Evolutionary conservation across 176 grass and related monocot genomes (phyloP).

Genomic region (Raddia distichophylla): DNA sequence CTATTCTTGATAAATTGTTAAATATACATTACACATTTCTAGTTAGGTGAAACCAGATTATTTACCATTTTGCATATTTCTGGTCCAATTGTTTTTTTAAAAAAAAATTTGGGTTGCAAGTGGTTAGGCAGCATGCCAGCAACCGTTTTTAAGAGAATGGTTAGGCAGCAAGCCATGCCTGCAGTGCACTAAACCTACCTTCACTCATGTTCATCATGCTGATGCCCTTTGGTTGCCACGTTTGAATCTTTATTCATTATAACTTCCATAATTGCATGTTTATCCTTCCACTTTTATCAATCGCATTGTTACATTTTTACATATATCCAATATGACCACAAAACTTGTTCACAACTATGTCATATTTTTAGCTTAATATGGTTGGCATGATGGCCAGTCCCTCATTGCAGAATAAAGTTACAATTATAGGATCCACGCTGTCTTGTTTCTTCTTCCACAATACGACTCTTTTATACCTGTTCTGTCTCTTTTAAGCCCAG

Average conservation of each 20-base stretch:
- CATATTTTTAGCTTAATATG: not conserved
- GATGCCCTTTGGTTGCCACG: not conserved
- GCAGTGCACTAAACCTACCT: not conserved
- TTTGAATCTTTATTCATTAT: not conserved
- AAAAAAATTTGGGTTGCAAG: not conserved
- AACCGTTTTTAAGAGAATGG: not conserved
- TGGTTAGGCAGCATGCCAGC: not conserved
- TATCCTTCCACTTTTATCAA: not conserved
- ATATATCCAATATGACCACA: not conserved
- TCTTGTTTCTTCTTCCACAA: constrained; percentile 3
- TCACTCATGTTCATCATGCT: not conserved
- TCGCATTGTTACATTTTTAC: not conserved
- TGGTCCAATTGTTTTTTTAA: not conserved
- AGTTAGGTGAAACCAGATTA: not conserved
- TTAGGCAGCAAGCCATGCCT: not conserved
- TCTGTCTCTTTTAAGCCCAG: not conserved
- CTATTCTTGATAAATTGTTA: not conserved
- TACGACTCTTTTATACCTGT: not conserved
- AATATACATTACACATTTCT: not conserved
- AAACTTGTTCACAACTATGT: not conserved
- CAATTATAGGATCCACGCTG: not conserved
- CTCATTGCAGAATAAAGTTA: not conserved
- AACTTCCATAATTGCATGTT: not conserved
- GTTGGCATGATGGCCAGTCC: not conserved
- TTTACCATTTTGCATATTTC: not conserved